Evolutionary conservation across 805 yeast species (phyloP), one percentile per base, ranked within the genome.

Genomic region (Torulaspora franciscae): DNA sequence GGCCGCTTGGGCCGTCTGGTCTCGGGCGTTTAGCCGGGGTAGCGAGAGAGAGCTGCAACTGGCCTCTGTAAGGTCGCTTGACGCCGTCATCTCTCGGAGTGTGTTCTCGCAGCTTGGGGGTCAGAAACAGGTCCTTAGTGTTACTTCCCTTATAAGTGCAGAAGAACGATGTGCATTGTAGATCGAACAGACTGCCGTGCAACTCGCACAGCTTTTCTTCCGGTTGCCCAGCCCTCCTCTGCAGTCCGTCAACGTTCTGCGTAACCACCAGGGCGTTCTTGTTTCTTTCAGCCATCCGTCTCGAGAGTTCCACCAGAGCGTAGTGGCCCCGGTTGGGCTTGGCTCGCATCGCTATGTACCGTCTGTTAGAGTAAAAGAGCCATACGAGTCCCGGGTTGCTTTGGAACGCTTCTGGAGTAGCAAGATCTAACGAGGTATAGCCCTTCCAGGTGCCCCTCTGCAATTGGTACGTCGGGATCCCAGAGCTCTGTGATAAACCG

Each of bases 341-440:
- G 0, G 91, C 87, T 36, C 64, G 65, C 41, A 85, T 66, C 0
- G 95, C 90, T 39, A 70, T 70, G 37, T 67, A 72, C 36, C 96
- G 61, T 49, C 95, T 67, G 62, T 79, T 78, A 4, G 87, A 72
- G 63, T 89, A 88, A 56, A 85, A 88, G 59, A 85, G 91, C 96
- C 96, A 88, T 6, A 89, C 96, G 7, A 87, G 69, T 0, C 86
- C 85, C 0, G 96, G 95, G 59, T 88, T 90, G 14, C 71, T 70
- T 47, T 80, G 76, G 61, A 89, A 88, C 4, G 95, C 96, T 58
- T 88, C 96, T 0, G 95, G 95, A 0, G 96, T 88, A 6, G 95
- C 95, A 35, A 89, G 69, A 57, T 88, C 96, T 36, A 85, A 81
- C 54, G 89, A 80, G 42, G 83, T 83, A 66, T 78, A 83, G 49